These are phyloP conservation scores for Hamigera avellanea DNA, from an alignment of 495 filamentous ascomycete species.

Conservation along the genomic window DNA sequence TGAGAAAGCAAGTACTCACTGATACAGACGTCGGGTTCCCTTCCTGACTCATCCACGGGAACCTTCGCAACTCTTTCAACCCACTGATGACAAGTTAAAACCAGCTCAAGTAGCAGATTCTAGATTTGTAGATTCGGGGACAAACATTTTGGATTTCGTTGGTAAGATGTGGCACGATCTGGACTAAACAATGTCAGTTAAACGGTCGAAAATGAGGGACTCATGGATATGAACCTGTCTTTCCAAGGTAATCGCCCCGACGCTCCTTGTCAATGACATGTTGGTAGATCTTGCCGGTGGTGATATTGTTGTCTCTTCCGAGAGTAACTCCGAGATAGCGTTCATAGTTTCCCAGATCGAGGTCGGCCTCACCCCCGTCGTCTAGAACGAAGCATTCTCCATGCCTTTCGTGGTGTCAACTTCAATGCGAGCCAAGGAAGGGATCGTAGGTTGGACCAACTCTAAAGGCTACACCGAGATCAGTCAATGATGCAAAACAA, in stretches of 20 bases:
- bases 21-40: slow-evolving; percentile 87
- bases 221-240: neutral
- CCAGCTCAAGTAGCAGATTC: neutral
- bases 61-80: slow-evolving; percentile 77
- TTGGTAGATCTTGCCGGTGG: slow-evolving; percentile 90
- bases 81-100: slow-evolving; percentile 21
- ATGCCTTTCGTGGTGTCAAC: slow-evolving; percentile 33
- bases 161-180: slow-evolving; percentile 85
- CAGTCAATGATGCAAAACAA: too few species aligned
- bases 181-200: slow-evolving; percentile 50
- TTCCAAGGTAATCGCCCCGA: slow-evolving; percentile 72
- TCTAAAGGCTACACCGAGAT: slow-evolving; percentile 12
- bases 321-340: slow-evolving; percentile 64
- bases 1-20: slow-evolving; percentile 45
- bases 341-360: slow-evolving; percentile 96
- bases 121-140: neutral
- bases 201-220: too few species aligned
- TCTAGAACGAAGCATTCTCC: slow-evolving; percentile 65
- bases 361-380: slow-evolving; percentile 74
- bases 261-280: slow-evolving; percentile 74
- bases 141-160: slow-evolving; percentile 66
- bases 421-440: neutral
- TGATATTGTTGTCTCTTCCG: slow-evolving; percentile 78
- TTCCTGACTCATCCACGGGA: slow-evolving; percentile 74
- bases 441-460: slow-evolving; percentile 6